These are phyloP conservation scores for Pseudozyma sp. DNA, from an alignment of 1,284 basidiomycete genomes.

Conservation along the genomic window DNA sequence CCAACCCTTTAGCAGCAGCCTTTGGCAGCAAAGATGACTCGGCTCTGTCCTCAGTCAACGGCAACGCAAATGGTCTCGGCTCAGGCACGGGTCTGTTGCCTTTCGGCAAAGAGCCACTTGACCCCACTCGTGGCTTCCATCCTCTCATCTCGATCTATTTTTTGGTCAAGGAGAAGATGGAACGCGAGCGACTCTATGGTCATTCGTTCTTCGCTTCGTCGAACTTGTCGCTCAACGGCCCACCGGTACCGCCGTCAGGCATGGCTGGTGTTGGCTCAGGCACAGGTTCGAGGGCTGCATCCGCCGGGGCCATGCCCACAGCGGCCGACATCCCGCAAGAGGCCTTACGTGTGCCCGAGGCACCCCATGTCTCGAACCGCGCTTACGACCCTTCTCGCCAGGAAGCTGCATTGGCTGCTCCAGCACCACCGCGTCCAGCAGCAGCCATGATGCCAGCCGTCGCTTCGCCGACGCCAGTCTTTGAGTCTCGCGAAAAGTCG, in stretches of 20 bases:
- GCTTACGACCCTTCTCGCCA: constrained; percentile 52
- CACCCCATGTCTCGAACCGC: constrained; percentile 58
- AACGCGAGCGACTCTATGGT: constrained; percentile 91
- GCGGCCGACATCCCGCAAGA: constrained; percentile 67
- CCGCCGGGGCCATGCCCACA: constrained; percentile 59
- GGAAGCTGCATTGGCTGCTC: constrained; percentile 31
- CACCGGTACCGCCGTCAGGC: constrained; percentile 33
- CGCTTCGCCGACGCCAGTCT: constrained; percentile 63
- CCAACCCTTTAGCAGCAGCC: constrained; percentile 48
- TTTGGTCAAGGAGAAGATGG: constrained; percentile 92
- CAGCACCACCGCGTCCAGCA: constrained; percentile 28
- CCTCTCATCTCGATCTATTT: constrained; percentile 96
- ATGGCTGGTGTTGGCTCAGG: constrained; percentile 12
- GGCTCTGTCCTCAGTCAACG: constrained; percentile 20
- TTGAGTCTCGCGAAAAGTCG: constrained; percentile 67
- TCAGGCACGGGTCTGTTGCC: constrained; percentile 44
- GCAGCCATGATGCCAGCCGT: constrained; percentile 32
- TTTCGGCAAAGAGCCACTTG: constrained; percentile 71
- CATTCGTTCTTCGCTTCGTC: constrained; percentile 93
- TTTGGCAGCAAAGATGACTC: constrained; percentile 53
- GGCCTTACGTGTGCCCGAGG: constrained; percentile 62
- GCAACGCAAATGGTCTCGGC: constrained; percentile 44
- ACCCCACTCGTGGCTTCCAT: constrained; percentile 93
- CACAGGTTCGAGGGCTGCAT: constrained; percentile 20
- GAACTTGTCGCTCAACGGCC: constrained; percentile 74